These are phyloP conservation scores for Chlamydomonas incerta DNA, from an alignment of 139 green algal species.

Conservation along the genomic window DNA sequence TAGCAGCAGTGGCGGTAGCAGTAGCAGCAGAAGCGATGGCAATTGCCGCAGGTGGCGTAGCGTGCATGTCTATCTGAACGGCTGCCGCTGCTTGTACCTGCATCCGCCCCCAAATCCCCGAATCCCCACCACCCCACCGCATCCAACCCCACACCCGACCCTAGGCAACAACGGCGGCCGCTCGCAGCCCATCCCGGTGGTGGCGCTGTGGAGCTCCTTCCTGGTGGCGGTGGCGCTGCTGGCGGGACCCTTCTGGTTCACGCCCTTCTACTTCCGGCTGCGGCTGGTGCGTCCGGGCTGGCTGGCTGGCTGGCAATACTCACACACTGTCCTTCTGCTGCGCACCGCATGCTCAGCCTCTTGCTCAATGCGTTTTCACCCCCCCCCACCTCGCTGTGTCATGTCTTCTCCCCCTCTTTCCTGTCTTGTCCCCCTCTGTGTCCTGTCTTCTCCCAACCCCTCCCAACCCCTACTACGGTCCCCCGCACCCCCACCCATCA, in stretches of 20 bases:
- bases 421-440: too few species aligned
- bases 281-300: conserved; percentile 14
- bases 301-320: too few species aligned
- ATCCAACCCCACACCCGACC: neutral
- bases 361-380: too few species aligned
- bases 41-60: neutral
- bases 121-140: neutral
- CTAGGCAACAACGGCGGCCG: neutral
- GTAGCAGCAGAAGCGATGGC: neutral
- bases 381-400: too few species aligned
- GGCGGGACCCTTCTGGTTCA: conserved; percentile 81
- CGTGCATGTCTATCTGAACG: too few species aligned
- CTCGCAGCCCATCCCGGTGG: neutral
- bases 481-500: neutral
- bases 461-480: too few species aligned
- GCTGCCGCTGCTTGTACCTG: too few species aligned
- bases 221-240: conserved; percentile 71
- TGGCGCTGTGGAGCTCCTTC: conserved; percentile 69
- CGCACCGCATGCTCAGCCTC: too few species aligned
- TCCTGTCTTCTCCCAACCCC: too few species aligned
- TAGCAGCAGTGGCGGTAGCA: too few species aligned
- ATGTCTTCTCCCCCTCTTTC: too few species aligned
- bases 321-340: too few species aligned
- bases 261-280: conserved; percentile 68
- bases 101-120: neutral